Conservation (phyloP, 2,329 filamentous ascomycete species). For the Nemania bipapillata region DNA sequence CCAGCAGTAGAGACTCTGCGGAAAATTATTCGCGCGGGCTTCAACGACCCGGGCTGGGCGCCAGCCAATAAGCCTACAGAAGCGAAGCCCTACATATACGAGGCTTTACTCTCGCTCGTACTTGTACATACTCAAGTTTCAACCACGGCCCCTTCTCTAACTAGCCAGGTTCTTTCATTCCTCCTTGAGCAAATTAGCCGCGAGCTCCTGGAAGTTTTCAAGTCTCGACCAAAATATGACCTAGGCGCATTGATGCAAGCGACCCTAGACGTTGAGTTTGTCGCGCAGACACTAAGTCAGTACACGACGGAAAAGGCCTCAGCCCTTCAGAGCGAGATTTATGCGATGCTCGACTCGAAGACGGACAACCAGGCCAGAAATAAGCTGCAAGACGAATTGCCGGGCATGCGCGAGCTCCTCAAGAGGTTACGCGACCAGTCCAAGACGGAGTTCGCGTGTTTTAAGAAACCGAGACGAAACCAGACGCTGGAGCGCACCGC, state of each 20-base stretch:
- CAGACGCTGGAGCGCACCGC: constrained; percentile 45
- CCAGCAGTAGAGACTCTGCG: constrained; percentile 76
- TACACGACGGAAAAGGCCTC: constrained; percentile 87
- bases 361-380: constrained; percentile 88
- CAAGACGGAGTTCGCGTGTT: constrained; percentile 88
- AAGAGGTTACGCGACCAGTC: constrained; percentile 85
- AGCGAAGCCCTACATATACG: constrained; percentile 89
- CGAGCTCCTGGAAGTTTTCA: constrained; percentile 85
- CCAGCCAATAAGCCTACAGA: constrained; percentile 73
- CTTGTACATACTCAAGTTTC: constrained; percentile 91
- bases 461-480: constrained; percentile 61
- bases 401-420: constrained; percentile 86
- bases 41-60: constrained; percentile 77
- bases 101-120: constrained; percentile 83
- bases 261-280: constrained; percentile 95
- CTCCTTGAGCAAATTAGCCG: constrained; percentile 83
- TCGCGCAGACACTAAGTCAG: constrained; percentile 89
- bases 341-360: constrained; percentile 86
- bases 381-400: constrained; percentile 83
- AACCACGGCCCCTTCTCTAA: constrained; percentile 79
- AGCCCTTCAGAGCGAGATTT: constrained; percentile 87
- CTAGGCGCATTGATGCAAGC: constrained; percentile 93
- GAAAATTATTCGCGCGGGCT: constrained; percentile 76
- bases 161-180: constrained; percentile 83
- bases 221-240: constrained; percentile 71